These are phyloP conservation scores for Collybiopsis luxurians DNA, from an alignment of 768 basidiomycete genomes.

Conservation along the genomic window DNA sequence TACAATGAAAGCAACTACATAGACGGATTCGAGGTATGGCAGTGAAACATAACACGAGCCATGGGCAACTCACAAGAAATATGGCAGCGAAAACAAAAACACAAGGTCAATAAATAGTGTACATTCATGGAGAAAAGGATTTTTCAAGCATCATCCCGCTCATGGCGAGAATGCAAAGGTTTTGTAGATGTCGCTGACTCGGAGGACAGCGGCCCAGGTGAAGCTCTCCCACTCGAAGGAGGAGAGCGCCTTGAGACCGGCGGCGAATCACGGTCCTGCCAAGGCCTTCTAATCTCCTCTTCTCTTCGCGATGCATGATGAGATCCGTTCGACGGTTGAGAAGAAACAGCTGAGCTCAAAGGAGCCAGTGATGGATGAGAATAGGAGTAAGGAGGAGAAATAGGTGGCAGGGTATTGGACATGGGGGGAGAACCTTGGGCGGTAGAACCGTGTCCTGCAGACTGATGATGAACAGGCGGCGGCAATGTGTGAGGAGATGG, in stretches of 20 bases:
- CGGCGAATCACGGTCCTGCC: slow-evolving; percentile 4
- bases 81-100: too few species aligned
- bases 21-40: too few species aligned
- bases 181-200: background rate
- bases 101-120: too few species aligned
- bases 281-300: background rate
- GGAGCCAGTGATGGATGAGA: slow-evolving; percentile 6
- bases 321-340: background rate
- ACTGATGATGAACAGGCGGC: background rate
- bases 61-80: too few species aligned
- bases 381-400: slow-evolving; percentile 9
- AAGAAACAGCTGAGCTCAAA: background rate
- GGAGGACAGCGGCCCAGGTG: background rate
- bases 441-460: background rate
- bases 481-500: slow-evolving; percentile 22
- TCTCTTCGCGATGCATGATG: background rate
- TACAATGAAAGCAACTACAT: too few species aligned
- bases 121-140: too few species aligned
- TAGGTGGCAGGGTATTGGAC: slow-evolving; percentile 5
- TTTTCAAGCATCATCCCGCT: too few species aligned
- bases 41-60: too few species aligned
- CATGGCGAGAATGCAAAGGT: background rate
- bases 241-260: slow-evolving; percentile 3
- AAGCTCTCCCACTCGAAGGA: background rate
- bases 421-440: background rate